Evolutionary conservation across 495 filamentous ascomycete genomes (phyloP).

Genomic region (Acidiella bohemica): DNA sequence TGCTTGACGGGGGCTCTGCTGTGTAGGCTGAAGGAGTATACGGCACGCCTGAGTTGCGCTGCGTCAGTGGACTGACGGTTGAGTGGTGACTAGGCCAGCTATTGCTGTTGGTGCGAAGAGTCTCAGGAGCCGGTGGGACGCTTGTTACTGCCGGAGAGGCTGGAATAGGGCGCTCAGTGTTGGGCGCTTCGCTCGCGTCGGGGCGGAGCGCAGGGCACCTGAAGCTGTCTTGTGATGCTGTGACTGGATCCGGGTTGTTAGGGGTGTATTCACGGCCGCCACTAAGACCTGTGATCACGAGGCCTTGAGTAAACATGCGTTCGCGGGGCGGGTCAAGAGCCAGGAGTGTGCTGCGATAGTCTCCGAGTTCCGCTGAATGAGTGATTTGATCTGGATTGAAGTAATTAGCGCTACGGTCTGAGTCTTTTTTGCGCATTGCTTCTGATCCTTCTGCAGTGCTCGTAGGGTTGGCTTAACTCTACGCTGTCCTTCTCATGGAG

Average conservation of each 20-base stretch:
- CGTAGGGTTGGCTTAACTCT: background rate
- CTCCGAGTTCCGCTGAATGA: background rate
- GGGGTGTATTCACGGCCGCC: constrained; percentile 1
- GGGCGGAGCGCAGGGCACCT: background rate
- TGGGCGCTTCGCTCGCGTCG: background rate
- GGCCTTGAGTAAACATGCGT: background rate
- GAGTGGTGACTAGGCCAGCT: background rate
- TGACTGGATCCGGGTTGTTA: constrained; percentile 3
- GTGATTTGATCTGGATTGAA: background rate
- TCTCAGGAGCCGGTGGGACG: background rate
- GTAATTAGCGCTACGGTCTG: background rate
- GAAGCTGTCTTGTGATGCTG: background rate
- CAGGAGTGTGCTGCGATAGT: background rate
- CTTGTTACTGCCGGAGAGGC: background rate
- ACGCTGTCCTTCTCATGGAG: background rate
- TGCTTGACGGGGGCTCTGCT: constrained; percentile 7
- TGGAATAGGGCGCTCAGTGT: background rate
- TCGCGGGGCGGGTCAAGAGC: background rate
- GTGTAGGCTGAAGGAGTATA: constrained; percentile 8
- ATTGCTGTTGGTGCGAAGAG: constrained; percentile 1
- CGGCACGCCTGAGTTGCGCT: background rate
- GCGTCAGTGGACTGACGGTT: constrained; percentile 3
- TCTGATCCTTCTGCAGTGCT: background rate
- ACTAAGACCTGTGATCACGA: background rate
- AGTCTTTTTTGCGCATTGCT: background rate